These are phyloP conservation scores for Polygonum aviculare DNA, from an alignment of 148 eudicot genomes.

Conservation along the genomic window DNA sequence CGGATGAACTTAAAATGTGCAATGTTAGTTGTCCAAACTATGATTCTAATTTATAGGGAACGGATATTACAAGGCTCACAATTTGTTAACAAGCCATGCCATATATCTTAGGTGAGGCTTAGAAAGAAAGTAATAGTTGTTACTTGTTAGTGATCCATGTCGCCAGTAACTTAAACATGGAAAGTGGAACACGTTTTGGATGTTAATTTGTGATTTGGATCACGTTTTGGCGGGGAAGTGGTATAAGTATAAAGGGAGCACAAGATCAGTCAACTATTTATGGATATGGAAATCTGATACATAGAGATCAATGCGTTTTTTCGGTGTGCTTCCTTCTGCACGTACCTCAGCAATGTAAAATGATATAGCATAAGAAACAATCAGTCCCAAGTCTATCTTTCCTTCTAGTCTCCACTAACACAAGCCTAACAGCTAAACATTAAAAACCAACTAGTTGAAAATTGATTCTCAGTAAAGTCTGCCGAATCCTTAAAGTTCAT, in stretches of 20 bases:
- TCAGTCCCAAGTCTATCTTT: neutral
- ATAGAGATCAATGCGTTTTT: neutral
- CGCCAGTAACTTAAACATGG: too few species aligned
- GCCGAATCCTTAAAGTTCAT: slow-evolving; percentile 47
- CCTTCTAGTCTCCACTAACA: neutral
- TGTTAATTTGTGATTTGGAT: too few species aligned
- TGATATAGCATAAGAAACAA: neutral
- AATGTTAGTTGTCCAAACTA: too few species aligned
- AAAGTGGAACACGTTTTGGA: too few species aligned
- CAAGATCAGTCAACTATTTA: neutral
- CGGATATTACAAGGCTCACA: too few species aligned
- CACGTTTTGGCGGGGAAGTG: too few species aligned
- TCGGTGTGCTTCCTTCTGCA: neutral
- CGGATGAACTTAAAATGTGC: too few species aligned
- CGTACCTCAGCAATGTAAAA: neutral
- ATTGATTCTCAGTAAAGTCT: neutral
- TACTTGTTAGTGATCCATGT: too few species aligned
- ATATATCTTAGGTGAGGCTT: too few species aligned
- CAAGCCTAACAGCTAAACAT: slow-evolving; percentile 6
- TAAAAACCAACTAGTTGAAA: neutral
- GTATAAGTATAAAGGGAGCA: neutral
- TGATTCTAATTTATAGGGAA: too few species aligned
- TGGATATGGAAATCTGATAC: neutral
- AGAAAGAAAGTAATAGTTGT: too few species aligned
- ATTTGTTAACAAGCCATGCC: too few species aligned